These are phyloP conservation scores for Moricandia moricandioides DNA, from an alignment of 345 rosid species.

Conservation along the genomic window DNA sequence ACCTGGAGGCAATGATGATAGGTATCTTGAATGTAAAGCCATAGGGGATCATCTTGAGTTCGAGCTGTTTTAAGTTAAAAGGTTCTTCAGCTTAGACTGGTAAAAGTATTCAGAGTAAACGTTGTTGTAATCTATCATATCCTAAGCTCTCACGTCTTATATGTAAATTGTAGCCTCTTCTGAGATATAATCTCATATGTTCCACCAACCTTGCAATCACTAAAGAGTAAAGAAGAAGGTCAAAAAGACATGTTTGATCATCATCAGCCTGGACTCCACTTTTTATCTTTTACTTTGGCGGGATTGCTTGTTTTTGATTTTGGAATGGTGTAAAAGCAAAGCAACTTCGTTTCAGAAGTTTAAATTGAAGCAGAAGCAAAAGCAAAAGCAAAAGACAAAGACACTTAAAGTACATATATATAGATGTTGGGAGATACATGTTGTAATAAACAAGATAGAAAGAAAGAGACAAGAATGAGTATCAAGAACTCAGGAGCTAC, in stretches of 20 bases:
- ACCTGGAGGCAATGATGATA: conserved; percentile 42
- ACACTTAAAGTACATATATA: conserved; percentile 17
- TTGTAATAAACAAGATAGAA: conserved; percentile 9
- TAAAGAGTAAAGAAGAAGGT: conserved; percentile 7
- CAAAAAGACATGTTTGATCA: conserved; percentile 14
- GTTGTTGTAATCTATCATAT: conserved; percentile 20
- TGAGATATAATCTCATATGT: neutral
- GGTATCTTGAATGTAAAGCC: conserved; percentile 70
- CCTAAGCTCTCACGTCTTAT: neutral
- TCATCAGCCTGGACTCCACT: conserved; percentile 26
- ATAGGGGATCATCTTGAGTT: conserved; percentile 88
- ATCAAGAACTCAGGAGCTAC: conserved; percentile 33
- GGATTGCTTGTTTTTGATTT: conserved; percentile 38
- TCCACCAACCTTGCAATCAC: conserved; percentile 11
- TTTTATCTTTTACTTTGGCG: conserved; percentile 33
- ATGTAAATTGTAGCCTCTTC: conserved; percentile 23
- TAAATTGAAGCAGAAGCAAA: conserved; percentile 40
- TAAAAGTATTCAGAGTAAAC: conserved; percentile 13
- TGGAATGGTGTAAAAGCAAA: conserved; percentile 39
- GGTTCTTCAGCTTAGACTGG: neutral
- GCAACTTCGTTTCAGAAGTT: conserved; percentile 15
- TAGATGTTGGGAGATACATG: neutral
- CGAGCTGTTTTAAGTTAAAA: conserved; percentile 57
- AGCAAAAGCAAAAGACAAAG: conserved; percentile 34
- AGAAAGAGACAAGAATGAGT: conserved; percentile 14